Evolutionary conservation across 1,284 basidiomycete genomes (phyloP).

Genomic region (Retiboletus flavoniger): DNA sequence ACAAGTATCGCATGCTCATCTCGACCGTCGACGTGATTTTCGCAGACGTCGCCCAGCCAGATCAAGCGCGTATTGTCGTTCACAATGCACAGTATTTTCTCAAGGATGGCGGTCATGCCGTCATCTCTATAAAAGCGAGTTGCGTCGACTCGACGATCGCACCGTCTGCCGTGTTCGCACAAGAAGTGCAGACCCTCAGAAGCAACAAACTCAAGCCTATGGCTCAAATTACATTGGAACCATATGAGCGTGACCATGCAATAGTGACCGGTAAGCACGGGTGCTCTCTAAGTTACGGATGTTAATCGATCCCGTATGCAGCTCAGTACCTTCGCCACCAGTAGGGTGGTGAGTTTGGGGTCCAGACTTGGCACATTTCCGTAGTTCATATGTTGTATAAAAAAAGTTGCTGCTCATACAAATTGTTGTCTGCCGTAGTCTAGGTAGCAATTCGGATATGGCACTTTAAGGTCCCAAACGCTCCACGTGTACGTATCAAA

Average conservation of each 20-base stretch:
- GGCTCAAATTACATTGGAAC: constrained; percentile 90
- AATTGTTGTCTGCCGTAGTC: constrained; percentile 8
- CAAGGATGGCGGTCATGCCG: constrained; percentile 88
- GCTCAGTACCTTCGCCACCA: constrained; percentile 55
- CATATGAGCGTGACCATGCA: constrained; percentile 80
- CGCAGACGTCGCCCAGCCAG: constrained; percentile 97
- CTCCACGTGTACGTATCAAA: constrained; percentile 16
- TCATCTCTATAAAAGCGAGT: constrained; percentile 99
- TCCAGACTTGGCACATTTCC: neutral
- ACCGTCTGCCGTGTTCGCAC: constrained; percentile 87
- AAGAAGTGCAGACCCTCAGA: constrained; percentile 86
- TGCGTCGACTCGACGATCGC: constrained; percentile 97
- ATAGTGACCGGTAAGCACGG: constrained; percentile 66
- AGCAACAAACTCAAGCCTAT: constrained; percentile 85
- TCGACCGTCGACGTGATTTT: constrained; percentile 95
- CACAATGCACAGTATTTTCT: constrained; percentile 96
- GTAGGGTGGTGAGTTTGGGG: constrained; percentile 16
- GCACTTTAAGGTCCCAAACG: constrained; percentile 3
- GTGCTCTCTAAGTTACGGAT: neutral
- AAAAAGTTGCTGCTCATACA: constrained; percentile 14
- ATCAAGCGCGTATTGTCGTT: constrained; percentile 94
- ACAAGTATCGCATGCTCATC: constrained; percentile 94
- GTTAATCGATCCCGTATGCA: constrained; percentile 25
- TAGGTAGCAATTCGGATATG: neutral
- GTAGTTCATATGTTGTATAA: constrained; percentile 14